phyloP scores from a whole-genome alignment of 345 rosid species.

The Corchorus capsularis region DNA sequence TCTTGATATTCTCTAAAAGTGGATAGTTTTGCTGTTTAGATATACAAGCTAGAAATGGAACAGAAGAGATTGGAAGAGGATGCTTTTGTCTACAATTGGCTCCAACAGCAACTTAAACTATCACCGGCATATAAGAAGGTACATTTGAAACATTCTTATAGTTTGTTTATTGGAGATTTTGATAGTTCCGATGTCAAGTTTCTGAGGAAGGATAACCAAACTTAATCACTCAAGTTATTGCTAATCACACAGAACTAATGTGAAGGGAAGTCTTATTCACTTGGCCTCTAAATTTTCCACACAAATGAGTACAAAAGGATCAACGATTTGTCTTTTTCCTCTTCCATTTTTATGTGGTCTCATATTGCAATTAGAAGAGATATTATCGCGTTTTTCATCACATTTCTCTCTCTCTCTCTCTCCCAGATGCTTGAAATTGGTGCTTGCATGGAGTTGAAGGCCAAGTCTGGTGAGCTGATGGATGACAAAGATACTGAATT shows the following conservation, averaged over 20 bases:
- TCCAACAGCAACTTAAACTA: conserved; percentile 82
- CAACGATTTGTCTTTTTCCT: background rate
- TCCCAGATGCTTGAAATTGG: conserved; percentile 75
- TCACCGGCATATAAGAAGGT: conserved; percentile 96
- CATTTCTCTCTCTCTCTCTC: conserved; percentile 19
- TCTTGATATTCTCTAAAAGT: conserved; percentile 16
- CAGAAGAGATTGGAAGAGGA: conserved; percentile 89
- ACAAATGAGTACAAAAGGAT: background rate
- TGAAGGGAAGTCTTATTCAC: background rate
- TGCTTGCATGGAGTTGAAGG: conserved; percentile 59
- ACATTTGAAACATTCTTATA: conserved; percentile 6
- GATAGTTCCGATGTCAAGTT: background rate
- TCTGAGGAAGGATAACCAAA: too few species aligned
- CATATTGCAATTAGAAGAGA: background rate
- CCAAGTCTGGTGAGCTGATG: conserved; percentile 41
- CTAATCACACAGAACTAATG: too few species aligned
- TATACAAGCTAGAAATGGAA: conserved; percentile 77
- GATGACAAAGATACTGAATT: conserved; percentile 46
- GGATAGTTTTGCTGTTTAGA: conserved; percentile 41
- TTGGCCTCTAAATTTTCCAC: background rate
- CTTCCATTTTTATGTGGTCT: background rate
- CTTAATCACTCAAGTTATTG: too few species aligned
- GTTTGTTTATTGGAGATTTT: background rate
- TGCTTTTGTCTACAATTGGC: conserved; percentile 89
- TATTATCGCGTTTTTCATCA: background rate